Conservation (phyloP, 352 stramenopile genomes). For the Phytophthora pluvialis region DNA sequence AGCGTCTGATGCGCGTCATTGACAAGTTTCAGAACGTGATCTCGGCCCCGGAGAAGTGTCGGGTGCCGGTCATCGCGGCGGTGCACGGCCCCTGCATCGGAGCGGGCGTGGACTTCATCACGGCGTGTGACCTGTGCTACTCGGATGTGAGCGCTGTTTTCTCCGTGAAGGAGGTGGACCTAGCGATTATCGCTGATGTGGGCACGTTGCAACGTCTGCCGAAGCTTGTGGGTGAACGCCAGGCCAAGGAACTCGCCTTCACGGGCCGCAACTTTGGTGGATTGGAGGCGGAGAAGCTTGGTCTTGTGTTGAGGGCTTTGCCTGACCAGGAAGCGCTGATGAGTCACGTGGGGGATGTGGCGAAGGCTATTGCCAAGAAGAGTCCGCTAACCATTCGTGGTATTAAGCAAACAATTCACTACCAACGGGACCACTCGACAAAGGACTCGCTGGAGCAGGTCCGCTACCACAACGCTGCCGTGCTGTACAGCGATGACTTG, state of each 20-base stretch:
- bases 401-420: conserved; percentile 90
- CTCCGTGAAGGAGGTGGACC: conserved; percentile 88
- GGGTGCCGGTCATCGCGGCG: conserved; percentile 85
- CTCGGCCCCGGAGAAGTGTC: conserved; percentile 83
- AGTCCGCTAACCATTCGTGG: conserved; percentile 87
- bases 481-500: conserved; percentile 89
- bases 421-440: conserved; percentile 87
- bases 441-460: conserved; percentile 78
- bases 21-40: conserved; percentile 85
- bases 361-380: conserved; percentile 77
- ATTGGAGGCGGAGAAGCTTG: conserved; percentile 74
- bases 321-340: conserved; percentile 68
- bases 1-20: conserved; percentile 82
- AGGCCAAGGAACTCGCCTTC: conserved; percentile 86
- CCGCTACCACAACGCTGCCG: conserved; percentile 83
- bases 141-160: conserved; percentile 84
- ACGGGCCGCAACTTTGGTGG: conserved; percentile 85
- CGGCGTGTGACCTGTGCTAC: conserved; percentile 87
- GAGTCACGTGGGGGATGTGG: conserved; percentile 58
- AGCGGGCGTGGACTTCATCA: conserved; percentile 89
- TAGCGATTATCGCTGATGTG: conserved; percentile 90
- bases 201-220: conserved; percentile 88
- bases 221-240: conserved; percentile 85
- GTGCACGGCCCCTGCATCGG: conserved; percentile 87
- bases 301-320: conserved; percentile 79